Base-by-base conservation (phyloP, 192 early-diverging fungal species). In the Podila clonocystis region DNA sequence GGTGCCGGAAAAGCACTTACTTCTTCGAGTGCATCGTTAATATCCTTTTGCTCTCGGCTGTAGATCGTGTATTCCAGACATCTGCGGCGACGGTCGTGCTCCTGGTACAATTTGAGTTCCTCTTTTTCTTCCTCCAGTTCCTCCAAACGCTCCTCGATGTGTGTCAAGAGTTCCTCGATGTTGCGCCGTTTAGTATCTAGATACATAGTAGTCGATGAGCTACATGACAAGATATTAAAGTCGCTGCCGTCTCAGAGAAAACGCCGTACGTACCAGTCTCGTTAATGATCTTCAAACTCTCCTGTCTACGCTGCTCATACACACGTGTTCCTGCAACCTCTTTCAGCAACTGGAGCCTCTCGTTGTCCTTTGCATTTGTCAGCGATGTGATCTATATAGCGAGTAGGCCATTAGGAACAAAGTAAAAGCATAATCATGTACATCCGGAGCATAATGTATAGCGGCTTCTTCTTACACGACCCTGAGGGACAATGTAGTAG, bases 401-500 rank as follows among this genome's bases (percentile, higher is more conserved):
- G 34, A 49, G 58, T 20, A 63, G 19, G 59, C 33, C 2, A 45
- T 59, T 36, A 22, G n/a, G 20, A 22, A 12, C 12, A n/a, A 1
- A 26, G 7, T 59, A 41, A 28, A 9, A 20, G 13, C 17, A 12
- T 20, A 69, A 9, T 13, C 15, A 12, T 58, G 6, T 29, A 15
- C 1, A 34, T 8, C 4, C 45, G 11, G 17, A 20, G 45, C 19
- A 9, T 49, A 11, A 36, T 49, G 12, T 6, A 26, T 41, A 20
- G 20, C n/a, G 3, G 1, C 1, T 58, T 11, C 24, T 29, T 3
- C 89, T 36, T 90, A 95, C 94, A 68, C 93, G 88, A 41, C 98
- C 98, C 85, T 99, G 98, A 3, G 98, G 98, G 29, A 99, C 97
- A 86, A 99, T 97, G 67, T 98, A 98, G 84, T 98, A 99, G 15